phyloP scores from a whole-genome alignment of 441 rosid genomes.

The Populus hybrid region DNA sequence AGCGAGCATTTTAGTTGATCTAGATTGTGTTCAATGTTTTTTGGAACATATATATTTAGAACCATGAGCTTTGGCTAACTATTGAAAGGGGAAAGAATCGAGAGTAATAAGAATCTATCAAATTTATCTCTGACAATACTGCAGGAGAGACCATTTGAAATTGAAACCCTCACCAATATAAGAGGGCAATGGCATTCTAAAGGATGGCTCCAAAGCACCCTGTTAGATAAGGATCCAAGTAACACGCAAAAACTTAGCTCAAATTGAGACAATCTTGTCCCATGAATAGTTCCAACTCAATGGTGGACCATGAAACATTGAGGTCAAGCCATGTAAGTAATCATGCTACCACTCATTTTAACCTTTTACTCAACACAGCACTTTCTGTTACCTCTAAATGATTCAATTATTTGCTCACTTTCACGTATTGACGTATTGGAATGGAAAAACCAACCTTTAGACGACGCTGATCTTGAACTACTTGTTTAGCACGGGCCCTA shows the following conservation, averaged over 20 bases:
- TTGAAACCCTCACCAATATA: not conserved
- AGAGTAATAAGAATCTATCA: not conserved
- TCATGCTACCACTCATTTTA: not conserved
- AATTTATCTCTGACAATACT: not conserved
- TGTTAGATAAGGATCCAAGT: not conserved
- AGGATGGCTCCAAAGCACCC: not conserved
- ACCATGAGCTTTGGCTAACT: not conserved
- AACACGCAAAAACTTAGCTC: not conserved
- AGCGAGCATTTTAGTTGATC: not conserved
- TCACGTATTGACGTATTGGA: too few species aligned
- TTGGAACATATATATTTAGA: not conserved
- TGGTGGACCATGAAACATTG: not conserved
- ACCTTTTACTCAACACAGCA: not conserved
- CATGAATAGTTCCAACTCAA: not conserved
- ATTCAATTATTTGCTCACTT: not conserved
- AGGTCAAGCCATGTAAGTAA: not conserved
- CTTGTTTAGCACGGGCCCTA: conserved; percentile 83
- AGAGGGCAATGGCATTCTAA: not conserved
- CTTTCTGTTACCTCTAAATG: not conserved
- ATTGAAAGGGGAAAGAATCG: not conserved
- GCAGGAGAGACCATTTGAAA: not conserved
- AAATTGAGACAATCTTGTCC: not conserved
- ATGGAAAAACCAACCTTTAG: conserved; percentile 52
- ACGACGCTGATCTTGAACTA: conserved; percentile 85
- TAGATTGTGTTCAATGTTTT: not conserved